These are phyloP conservation scores for Penicillium parvum DNA, from an alignment of 495 filamentous ascomycete species.

Conservation along the genomic window DNA sequence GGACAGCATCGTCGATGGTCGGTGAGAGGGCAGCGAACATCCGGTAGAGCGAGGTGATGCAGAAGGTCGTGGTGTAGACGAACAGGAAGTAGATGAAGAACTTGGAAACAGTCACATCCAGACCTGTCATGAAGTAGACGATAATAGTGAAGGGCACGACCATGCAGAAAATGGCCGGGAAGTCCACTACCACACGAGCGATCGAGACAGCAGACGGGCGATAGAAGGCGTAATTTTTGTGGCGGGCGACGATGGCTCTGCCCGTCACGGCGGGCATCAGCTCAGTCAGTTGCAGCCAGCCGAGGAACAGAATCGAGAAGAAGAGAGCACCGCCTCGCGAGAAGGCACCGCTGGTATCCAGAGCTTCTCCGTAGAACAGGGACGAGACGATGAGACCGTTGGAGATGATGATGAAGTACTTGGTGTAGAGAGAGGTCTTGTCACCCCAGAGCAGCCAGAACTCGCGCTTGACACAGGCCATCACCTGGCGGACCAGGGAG, in stretches of 20 bases:
- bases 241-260: constrained; percentile 57
- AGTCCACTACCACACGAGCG: constrained; percentile 63
- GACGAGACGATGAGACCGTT: constrained; percentile 72
- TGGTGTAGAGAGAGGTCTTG: constrained; percentile 67
- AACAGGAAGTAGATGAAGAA: constrained; percentile 73
- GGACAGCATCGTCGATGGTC: constrained; percentile 67
- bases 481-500: constrained; percentile 62
- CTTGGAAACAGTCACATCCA: constrained; percentile 62
- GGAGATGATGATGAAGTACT: constrained; percentile 70
- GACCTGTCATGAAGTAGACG: constrained; percentile 64
- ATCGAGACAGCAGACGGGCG: constrained; percentile 68
- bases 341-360: constrained; percentile 64
- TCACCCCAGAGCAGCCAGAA: constrained; percentile 75
- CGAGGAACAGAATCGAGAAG: constrained; percentile 72
- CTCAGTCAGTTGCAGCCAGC: constrained; percentile 70
- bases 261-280: constrained; percentile 65
- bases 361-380: constrained; percentile 63
- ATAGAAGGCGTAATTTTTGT: constrained; percentile 75
- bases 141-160: constrained; percentile 60
- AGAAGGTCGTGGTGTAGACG: constrained; percentile 63
- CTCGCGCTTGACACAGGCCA: constrained; percentile 66
- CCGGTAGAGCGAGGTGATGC: constrained; percentile 65
- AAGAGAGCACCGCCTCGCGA: constrained; percentile 63
- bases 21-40: constrained; percentile 74
- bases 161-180: constrained; percentile 62